Evolutionary conservation across 2,329 filamentous ascomycete species (phyloP).

Genomic region (Acephala macrosclerotiorum): DNA sequence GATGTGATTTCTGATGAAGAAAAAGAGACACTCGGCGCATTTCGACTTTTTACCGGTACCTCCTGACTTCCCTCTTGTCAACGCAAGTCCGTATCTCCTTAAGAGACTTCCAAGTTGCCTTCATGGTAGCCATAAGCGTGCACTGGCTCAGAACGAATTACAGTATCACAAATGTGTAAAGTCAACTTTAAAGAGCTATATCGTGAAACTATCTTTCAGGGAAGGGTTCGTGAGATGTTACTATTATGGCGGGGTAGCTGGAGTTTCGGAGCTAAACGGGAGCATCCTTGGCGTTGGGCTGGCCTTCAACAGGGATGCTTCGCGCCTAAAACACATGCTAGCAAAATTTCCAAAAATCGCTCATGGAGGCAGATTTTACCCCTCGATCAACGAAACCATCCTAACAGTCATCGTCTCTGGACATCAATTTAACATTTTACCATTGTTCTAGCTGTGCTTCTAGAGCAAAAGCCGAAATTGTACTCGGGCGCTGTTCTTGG

Average conservation of each 20-base stretch:
- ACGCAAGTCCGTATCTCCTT: too few species aligned
- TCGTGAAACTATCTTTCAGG: too few species aligned
- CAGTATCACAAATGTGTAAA: too few species aligned
- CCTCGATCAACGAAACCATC: slow-evolving; percentile 8
- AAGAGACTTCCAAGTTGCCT: too few species aligned
- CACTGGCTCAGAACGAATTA: too few species aligned
- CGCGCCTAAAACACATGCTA: not conserved
- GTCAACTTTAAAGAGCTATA: too few species aligned
- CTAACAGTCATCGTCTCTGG: not conserved
- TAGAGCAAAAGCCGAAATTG: not conserved
- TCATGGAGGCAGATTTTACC: slow-evolving; percentile 4
- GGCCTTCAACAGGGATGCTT: not conserved
- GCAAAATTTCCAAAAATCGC: slow-evolving; percentile 14
- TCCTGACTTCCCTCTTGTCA: too few species aligned
- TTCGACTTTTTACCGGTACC: too few species aligned
- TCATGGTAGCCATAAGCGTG: too few species aligned
- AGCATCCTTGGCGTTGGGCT: slow-evolving; percentile 11
- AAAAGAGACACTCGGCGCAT: too few species aligned
- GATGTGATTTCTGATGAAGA: too few species aligned
- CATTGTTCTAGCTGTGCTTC: slow-evolving; percentile 1
- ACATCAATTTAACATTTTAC: not conserved
- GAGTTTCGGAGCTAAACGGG: not conserved
- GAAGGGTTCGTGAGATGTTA: too few species aligned
- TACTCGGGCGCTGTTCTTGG: not conserved
- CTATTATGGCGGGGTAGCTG: slow-evolving; percentile 7